Evolutionary conservation across 1,139 yeast genomes (phyloP).

Genomic region (Hyphopichia pseudoburtonii): DNA sequence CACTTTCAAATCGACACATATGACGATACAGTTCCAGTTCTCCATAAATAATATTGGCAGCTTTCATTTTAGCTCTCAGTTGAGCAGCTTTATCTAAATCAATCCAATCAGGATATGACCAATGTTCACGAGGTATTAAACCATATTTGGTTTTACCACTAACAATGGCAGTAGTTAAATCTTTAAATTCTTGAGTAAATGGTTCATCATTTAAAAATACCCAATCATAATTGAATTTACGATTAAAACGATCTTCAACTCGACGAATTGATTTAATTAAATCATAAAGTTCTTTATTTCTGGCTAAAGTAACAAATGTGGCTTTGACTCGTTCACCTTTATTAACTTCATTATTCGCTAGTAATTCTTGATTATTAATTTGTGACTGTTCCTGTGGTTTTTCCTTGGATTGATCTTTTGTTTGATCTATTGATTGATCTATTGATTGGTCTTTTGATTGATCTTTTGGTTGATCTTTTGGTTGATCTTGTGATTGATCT

Average conservation of each 20-base stretch:
- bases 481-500: constrained; percentile 4
- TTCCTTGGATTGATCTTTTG: constrained; percentile 18
- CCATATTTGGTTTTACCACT: constrained; percentile 47
- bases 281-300: constrained; percentile 39
- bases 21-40: constrained; percentile 65
- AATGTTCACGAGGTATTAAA: constrained; percentile 44
- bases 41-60: constrained; percentile 60
- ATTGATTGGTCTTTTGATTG: constrained; percentile 1
- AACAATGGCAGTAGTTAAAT: constrained; percentile 30
- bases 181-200: constrained; percentile 41
- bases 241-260: constrained; percentile 47
- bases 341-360: background rate
- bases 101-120: constrained; percentile 58
- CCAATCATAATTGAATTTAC: constrained; percentile 46
- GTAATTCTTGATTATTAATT: background rate
- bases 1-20: constrained; percentile 92
- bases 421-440: constrained; percentile 13
- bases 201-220: constrained; percentile 46
- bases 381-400: constrained; percentile 7
- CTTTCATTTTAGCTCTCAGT: constrained; percentile 50
- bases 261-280: constrained; percentile 43
- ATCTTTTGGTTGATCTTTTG: constrained; percentile 2
- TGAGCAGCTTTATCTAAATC: constrained; percentile 57
- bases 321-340: constrained; percentile 35
- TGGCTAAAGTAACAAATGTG: constrained; percentile 46